phyloP scores from a whole-genome alignment of 169 alveolate species.

The Eimeria acervulina region DNA sequence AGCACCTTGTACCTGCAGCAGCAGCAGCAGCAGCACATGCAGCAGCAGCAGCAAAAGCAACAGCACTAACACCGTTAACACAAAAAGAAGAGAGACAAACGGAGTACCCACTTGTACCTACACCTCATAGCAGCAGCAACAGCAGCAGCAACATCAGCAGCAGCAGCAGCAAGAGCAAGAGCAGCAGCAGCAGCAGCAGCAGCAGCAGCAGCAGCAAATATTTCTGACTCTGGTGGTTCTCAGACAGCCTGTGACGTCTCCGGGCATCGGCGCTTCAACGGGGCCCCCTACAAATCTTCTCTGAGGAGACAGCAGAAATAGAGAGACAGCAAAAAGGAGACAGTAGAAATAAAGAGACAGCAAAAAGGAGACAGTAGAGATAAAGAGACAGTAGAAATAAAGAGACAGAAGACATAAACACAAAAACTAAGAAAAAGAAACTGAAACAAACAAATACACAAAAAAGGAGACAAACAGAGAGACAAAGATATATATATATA shows the following conservation, averaged over 20 bases:
- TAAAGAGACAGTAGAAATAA: too few relatives aligned
- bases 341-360: too few relatives aligned
- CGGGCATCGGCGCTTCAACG: neutral
- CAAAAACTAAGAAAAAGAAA: neutral
- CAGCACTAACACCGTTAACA: too few relatives aligned
- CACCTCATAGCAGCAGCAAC: too few relatives aligned
- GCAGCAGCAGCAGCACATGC: slow-evolving; percentile 20
- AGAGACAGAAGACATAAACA: neutral
- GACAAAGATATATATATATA: too few relatives aligned
- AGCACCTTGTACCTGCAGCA: slow-evolving; percentile 40
- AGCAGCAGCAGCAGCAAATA: neutral
- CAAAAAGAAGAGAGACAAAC: too few relatives aligned
- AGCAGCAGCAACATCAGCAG: too few relatives aligned
- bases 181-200: slow-evolving; percentile 16
- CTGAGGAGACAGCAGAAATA: neutral
- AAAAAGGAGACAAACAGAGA: neutral
- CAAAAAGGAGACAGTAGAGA: too few relatives aligned
- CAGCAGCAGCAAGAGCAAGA: neutral
- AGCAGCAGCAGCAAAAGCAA: slow-evolving; percentile 29
- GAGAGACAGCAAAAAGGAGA: too few relatives aligned
- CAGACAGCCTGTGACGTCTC: neutral
- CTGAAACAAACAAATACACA: neutral
- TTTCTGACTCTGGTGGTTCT: neutral
- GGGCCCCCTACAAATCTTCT: slow-evolving; percentile 2
- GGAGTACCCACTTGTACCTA: too few relatives aligned